phyloP scores from a whole-genome alignment of 108 stramenopile species.

The Nannochloropsis oceanica region DNA sequence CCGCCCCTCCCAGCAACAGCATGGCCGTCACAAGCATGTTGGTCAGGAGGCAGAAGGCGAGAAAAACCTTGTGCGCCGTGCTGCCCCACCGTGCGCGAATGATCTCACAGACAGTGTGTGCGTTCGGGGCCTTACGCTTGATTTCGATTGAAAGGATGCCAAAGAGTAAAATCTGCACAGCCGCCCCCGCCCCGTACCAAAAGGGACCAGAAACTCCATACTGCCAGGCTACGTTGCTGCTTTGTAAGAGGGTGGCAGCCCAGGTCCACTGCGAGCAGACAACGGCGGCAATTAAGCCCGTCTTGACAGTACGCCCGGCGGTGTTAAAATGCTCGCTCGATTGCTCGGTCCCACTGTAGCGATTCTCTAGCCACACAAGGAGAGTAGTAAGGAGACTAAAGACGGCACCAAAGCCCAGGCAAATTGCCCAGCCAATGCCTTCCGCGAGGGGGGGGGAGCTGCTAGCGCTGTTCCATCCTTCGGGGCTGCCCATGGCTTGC shows the following conservation, averaged over 20 bases:
- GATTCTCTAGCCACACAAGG: neutral
- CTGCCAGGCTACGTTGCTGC: constrained; percentile 76
- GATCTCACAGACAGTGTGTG: constrained; percentile 80
- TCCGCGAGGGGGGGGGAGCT: constrained; percentile 36
- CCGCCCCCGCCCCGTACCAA: constrained; percentile 77
- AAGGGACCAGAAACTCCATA: constrained; percentile 82
- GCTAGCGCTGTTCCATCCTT: neutral
- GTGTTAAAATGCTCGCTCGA: constrained; percentile 40
- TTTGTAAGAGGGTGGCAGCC: constrained; percentile 83
- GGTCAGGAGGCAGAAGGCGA: constrained; percentile 62
- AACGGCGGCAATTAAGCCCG: constrained; percentile 71
- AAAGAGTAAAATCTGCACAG: constrained; percentile 77
- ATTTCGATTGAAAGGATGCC: constrained; percentile 77
- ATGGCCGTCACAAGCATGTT: constrained; percentile 74
- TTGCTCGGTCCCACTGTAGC: neutral
- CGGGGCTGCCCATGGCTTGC: no score
- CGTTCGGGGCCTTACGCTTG: constrained; percentile 69
- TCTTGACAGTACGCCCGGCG: constrained; percentile 75
- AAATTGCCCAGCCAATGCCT: constrained; percentile 44
- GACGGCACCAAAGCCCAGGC: constrained; percentile 55
- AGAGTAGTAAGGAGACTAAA: constrained; percentile 54
- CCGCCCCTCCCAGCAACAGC: constrained; percentile 85
- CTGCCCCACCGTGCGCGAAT: constrained; percentile 77
- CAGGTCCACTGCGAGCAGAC: constrained; percentile 85
- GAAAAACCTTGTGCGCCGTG: constrained; percentile 66